A percentile compares a stretch with the other conserved stretches of the same genome.
phyloP scores from a whole-genome alignment of 257 asterid species.

The Leptodermis oblonga region DNA sequence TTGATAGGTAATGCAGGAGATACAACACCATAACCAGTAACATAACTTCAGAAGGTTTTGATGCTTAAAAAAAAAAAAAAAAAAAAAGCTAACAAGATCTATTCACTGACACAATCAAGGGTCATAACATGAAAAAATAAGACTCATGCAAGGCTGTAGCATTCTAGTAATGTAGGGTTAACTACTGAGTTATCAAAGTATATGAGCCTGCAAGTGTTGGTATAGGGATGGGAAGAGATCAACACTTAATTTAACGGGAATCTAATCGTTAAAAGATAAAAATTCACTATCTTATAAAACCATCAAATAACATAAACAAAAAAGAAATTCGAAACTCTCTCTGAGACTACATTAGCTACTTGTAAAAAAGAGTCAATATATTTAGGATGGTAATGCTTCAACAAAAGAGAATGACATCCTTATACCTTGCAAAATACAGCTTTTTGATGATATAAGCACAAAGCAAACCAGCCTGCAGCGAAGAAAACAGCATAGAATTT shows the following conservation, averaged over 20 bases:
- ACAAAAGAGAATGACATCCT: not conserved
- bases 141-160: not conserved
- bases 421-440: conserved; percentile 41
- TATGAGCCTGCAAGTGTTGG: not conserved
- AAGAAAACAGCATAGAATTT: not conserved
- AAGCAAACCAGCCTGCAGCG: conserved; percentile 40
- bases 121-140: not conserved
- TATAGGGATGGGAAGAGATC: not conserved
- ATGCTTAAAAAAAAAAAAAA: not conserved
- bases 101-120: not conserved
- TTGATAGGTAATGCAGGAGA: not conserved
- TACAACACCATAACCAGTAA: not conserved
- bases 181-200: not conserved
- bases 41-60: not conserved
- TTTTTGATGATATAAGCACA: conserved; percentile 41
- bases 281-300: not conserved
- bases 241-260: not conserved
- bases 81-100: not conserved
- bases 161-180: not conserved
- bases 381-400: not conserved
- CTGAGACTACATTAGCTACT: not conserved
- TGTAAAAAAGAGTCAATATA: too few relatives aligned
- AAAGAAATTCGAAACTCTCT: not conserved
- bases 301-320: not conserved
- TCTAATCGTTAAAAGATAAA: not conserved